phyloP scores from a whole-genome alignment of 2,329 filamentous ascomycete genomes.

The Hymenoscyphus salicellus region DNA sequence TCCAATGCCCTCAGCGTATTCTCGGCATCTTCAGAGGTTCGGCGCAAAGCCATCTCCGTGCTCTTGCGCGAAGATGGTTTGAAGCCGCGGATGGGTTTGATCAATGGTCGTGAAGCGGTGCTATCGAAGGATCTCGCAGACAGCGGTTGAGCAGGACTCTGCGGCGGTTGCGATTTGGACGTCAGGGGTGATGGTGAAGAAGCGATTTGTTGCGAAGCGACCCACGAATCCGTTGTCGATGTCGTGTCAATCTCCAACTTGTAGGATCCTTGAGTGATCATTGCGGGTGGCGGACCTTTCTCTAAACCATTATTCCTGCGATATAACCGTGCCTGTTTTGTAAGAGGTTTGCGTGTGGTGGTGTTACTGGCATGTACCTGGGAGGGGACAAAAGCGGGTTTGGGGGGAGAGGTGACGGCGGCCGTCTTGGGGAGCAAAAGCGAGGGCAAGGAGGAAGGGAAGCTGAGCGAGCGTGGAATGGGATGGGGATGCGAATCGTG shows the following conservation, averaged over 20 bases:
- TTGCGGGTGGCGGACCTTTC: slow-evolving; percentile 28
- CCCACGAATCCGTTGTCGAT: slow-evolving; percentile 30
- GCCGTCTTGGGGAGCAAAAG: background rate
- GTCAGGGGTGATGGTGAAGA: slow-evolving; percentile 12
- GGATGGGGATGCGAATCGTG: background rate
- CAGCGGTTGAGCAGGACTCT: slow-evolving; percentile 15
- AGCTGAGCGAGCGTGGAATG: background rate
- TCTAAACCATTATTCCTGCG: slow-evolving; percentile 12
- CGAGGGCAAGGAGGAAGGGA: background rate
- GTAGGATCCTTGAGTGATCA: slow-evolving; percentile 29
- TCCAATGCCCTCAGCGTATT: slow-evolving; percentile 31
- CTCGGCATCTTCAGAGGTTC: slow-evolving; percentile 28
- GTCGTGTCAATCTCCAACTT: slow-evolving; percentile 23
- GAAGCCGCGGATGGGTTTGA: slow-evolving; percentile 32
- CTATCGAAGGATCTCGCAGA: slow-evolving; percentile 15
- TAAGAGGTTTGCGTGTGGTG: background rate
- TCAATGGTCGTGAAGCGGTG: slow-evolving; percentile 22
- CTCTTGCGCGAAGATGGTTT: slow-evolving; percentile 29
- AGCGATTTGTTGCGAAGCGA: slow-evolving; percentile 25
- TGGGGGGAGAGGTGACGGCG: background rate
- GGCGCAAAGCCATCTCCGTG: slow-evolving; percentile 27
- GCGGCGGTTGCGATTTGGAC: slow-evolving; percentile 12
- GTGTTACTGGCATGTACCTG: background rate
- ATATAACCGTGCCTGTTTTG: slow-evolving; percentile 1
- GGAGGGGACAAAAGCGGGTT: background rate